phyloP scores from a whole-genome alignment of 2,329 filamentous ascomycete genomes.

The Thelonectria blattea region DNA sequence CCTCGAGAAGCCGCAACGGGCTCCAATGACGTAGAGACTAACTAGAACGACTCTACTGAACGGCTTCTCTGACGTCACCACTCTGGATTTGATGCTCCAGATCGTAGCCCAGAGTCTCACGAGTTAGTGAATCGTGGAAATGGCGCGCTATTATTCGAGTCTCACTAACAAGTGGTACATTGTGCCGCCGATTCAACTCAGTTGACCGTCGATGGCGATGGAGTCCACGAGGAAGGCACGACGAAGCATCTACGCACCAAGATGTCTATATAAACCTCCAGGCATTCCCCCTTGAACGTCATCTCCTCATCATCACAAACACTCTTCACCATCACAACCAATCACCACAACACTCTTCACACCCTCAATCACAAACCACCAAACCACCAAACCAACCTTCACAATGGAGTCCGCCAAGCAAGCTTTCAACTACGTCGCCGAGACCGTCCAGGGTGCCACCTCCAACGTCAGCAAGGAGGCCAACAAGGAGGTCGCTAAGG shows the following conservation, averaged over 20 bases:
- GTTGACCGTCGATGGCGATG: background rate
- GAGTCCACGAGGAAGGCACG: background rate
- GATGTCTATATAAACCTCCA: constrained; percentile 31
- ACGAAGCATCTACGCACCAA: constrained; percentile 3
- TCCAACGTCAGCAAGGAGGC: constrained; percentile 68
- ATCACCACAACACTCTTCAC: constrained; percentile 15
- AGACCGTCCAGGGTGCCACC: constrained; percentile 65
- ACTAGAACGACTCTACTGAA: background rate
- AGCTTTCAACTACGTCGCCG: constrained; percentile 72
- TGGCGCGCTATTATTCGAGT: no score
- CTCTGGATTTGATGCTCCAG: background rate
- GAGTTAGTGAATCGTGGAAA: background rate
- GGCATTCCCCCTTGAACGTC: constrained; percentile 6
- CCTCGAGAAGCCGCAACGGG: constrained; percentile 1
- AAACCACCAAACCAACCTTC: constrained; percentile 23
- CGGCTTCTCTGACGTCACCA: constrained; percentile 21
- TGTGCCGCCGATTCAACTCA: background rate
- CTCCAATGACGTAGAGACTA: constrained; percentile 13
- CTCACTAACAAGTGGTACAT: constrained; percentile 12
- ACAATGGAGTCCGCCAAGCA: constrained; percentile 63
- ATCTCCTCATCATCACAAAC: constrained; percentile 25
- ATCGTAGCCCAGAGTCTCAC: background rate
- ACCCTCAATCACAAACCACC: constrained; percentile 26
- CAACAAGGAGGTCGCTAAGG: constrained; percentile 75
- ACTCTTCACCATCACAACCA: constrained; percentile 17